A percentile compares a stretch with the other conserved stretches of the same genome.
Conservation (phyloP, 2,329 filamentous ascomycete species). For the Cadophora luteo-olivacea region DNA sequence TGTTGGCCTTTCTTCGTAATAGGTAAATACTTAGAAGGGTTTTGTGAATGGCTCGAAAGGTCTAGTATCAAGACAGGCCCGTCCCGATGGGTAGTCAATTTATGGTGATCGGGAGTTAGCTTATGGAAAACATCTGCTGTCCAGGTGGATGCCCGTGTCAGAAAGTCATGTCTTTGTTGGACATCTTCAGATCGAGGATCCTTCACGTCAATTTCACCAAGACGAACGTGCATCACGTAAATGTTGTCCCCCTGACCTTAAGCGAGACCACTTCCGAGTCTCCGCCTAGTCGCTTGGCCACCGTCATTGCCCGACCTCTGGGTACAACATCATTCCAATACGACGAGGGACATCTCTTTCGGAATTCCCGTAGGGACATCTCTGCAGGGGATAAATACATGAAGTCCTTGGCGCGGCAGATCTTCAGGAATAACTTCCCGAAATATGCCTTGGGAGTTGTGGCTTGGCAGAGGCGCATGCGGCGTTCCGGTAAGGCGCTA, state of each 20-base stretch:
- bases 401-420: background rate
- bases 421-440: background rate
- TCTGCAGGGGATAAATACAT: background rate
- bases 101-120: too few species aligned
- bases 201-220: background rate
- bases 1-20: too few species aligned
- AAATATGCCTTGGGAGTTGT: background rate
- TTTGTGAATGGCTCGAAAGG: too few species aligned
- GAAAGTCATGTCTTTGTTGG: too few species aligned
- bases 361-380: background rate
- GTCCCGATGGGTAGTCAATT: too few species aligned
- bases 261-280: conserved; percentile 4
- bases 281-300: background rate
- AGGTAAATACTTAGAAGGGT: too few species aligned
- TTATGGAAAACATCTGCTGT: too few species aligned
- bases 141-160: too few species aligned
- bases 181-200: too few species aligned
- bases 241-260: conserved; percentile 10
- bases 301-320: background rate
- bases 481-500: background rate
- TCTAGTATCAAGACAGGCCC: too few species aligned
- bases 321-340: background rate
- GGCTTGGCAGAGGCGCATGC: conserved; percentile 4
- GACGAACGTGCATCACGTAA: background rate
- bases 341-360: background rate